Percentiles rank a stretch among this genome's conserved stretches.
Evolutionary conservation across 225 moss, liverwort and hornwort genomes (phyloP).

Genomic region (Bryoerythrophyllum caledonicum): DNA sequence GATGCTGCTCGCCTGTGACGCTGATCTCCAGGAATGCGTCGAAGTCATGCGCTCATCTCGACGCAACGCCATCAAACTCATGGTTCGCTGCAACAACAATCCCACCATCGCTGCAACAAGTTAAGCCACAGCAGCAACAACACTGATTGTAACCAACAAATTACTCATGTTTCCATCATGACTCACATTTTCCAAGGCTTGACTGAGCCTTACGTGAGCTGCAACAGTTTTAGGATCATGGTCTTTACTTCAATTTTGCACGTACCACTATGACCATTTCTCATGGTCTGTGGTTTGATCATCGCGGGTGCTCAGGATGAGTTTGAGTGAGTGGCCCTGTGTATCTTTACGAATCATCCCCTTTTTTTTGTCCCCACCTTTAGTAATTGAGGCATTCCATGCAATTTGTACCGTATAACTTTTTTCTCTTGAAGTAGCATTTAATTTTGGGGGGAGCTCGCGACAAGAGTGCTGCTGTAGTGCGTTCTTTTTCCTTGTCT

Average conservation of each 20-base stretch:
- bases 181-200: conserved; percentile 19
- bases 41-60: conserved; percentile 58
- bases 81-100: conserved; percentile 32
- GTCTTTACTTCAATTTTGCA: conserved; percentile 34
- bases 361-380: not conserved
- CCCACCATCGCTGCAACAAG: conserved; percentile 11
- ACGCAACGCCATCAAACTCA: conserved; percentile 62
- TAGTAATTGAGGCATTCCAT: conserved; percentile 29
- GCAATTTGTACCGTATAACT: conserved; percentile 27
- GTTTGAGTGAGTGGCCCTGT: conserved; percentile 12
- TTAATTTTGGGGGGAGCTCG: not conserved
- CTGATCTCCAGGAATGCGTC: conserved; percentile 73
- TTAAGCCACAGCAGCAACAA: not conserved
- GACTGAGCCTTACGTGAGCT: conserved; percentile 5
- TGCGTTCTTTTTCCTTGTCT: not conserved
- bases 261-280: not conserved
- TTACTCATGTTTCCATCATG: not conserved
- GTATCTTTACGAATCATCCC: conserved; percentile 23
- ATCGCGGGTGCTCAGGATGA: conserved; percentile 10
- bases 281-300: no score
- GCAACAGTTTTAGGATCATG: conserved; percentile 7
- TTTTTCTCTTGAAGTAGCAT: conserved; percentile 3
- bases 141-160: conserved; percentile 3
- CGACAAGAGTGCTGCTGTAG: not conserved
- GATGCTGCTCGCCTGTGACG: conserved; percentile 69